Percentiles rank a stretch among this genome's conserved stretches.
Conservation (phyloP, 2,329 filamentous ascomycete genomes). For the Pseudogymnoascus sp. region DNA sequence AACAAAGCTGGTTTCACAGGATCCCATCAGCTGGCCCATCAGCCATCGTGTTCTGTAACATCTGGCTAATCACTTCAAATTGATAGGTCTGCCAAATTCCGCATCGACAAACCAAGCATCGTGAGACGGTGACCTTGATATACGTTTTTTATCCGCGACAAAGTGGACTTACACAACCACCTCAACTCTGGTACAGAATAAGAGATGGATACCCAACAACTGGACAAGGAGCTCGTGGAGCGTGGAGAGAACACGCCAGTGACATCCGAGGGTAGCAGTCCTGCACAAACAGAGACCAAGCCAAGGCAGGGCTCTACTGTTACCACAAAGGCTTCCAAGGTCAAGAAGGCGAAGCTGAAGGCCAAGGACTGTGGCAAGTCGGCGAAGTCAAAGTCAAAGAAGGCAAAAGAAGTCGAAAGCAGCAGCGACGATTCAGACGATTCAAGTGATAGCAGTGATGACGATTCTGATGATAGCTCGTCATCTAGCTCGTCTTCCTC, state of each 20-base stretch:
- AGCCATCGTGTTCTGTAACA: constrained; percentile 5
- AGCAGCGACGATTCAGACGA: constrained; percentile 22
- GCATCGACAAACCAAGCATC: not conserved
- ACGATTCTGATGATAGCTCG: constrained; percentile 12
- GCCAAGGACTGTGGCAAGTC: constrained; percentile 13
- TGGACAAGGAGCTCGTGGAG: constrained; percentile 19
- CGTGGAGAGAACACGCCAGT: constrained; percentile 19
- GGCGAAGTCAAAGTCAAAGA: constrained; percentile 21
- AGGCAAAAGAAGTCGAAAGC: constrained; percentile 16
- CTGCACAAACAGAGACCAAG: constrained; percentile 22
- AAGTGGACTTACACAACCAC: not conserved
- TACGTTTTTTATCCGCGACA: not conserved
- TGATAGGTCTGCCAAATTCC: constrained; percentile 1
- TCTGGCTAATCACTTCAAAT: not conserved
- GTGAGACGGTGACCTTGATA: not conserved
- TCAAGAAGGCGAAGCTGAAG: constrained; percentile 20
- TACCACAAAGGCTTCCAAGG: constrained; percentile 17
- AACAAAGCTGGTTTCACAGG: not conserved
- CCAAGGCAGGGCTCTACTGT: constrained; percentile 19
- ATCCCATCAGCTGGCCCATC: constrained; percentile 1
- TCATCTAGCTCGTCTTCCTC: constrained; percentile 14
- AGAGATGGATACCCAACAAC: constrained; percentile 7
- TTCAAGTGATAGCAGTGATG: constrained; percentile 3
- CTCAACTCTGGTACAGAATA: not conserved
- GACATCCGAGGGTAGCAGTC: constrained; percentile 17